Base-by-base conservation (phyloP, 371 early-diverging fungal genomes). In the Apophysomyces sp. region DNA sequence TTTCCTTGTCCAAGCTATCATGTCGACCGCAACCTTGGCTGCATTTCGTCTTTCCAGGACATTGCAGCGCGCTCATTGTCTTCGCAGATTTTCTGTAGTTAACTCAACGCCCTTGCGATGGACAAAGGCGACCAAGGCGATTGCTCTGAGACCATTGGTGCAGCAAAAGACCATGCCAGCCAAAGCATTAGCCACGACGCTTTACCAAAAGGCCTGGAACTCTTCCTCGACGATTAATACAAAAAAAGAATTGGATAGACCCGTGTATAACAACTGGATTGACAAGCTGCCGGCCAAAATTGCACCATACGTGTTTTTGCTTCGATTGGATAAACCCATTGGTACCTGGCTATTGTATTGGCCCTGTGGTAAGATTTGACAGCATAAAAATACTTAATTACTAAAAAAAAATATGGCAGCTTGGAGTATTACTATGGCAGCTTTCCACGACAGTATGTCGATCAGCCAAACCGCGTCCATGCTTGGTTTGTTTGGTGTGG, bases 281-380 rank as follows among this genome's bases (percentile, higher is more conserved):
- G 81, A 81, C 37, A 63, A 67, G 8, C 62, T 81, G 11, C 81
- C 81, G 5, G 57, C 63, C 0, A 75, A 74, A 40, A 41, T 83
- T 15, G 86, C 85, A 0, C 93, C 93, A 0, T 94, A 93, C 71
- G 75, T 88, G 13, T 84, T 83, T 56, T 73, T 98, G 30, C 85
- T 90, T 4, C 84, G 98, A 4, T 66, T 96, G 11, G 96, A 96
- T 69, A 92, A 93, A 66, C 97, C 98, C 2, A 90, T 92, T 28
- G 98, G 97, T 0, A 95, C 96, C 3, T 92, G 92, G 90, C 72
- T 97, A 29, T 83, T 98, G 26, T 92, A 85, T 57, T 90, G 95
- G 85, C 97, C 98, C 11, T 94, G 97, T 62, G 84, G 87, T 88
- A 85, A 44, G n/a, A 44, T 18, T 5, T 11, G 21, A 21, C 24